Evolutionary conservation across 2,329 filamentous ascomycete genomes (phyloP).

Genomic region (Apiospora kogelbergensis): DNA sequence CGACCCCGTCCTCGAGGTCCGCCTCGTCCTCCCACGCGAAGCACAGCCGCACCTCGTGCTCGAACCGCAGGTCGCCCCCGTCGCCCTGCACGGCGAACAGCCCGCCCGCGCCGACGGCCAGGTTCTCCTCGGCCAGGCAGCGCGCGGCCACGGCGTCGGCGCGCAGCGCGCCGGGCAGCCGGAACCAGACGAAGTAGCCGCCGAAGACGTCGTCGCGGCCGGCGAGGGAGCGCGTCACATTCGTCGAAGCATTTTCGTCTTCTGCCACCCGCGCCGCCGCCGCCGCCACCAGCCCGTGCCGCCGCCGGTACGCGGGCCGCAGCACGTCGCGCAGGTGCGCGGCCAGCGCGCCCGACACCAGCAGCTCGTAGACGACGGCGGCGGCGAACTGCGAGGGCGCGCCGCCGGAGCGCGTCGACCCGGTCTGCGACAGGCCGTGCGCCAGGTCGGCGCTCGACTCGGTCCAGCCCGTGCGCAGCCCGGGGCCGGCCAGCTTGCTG

Average conservation of each 20-base stretch:
- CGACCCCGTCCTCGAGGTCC: constrained; percentile 65
- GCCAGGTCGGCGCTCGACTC: constrained; percentile 60
- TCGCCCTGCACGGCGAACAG: constrained; percentile 69
- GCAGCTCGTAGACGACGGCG: constrained; percentile 48
- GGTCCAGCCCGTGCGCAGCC: constrained; percentile 83
- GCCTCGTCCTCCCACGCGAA: constrained; percentile 72
- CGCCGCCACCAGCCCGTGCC: constrained; percentile 45
- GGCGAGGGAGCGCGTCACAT: constrained; percentile 18
- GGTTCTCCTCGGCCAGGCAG: constrained; percentile 61
- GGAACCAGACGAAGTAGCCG: constrained; percentile 85
- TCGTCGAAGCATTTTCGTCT: not conserved
- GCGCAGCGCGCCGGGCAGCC: constrained; percentile 53
- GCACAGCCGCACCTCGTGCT: constrained; percentile 62
- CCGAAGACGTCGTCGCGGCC: constrained; percentile 53
- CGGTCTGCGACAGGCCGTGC: constrained; percentile 52
- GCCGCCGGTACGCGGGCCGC: constrained; percentile 42
- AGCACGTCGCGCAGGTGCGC: constrained; percentile 42
- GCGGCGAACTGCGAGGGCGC: constrained; percentile 56
- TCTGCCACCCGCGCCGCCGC: constrained; percentile 54
- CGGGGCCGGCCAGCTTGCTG: constrained; percentile 82
- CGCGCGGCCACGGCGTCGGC: constrained; percentile 55
- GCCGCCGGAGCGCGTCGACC: constrained; percentile 56
- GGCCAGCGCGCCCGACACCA: constrained; percentile 43
- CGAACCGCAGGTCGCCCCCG: constrained; percentile 53
- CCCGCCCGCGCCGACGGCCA: constrained; percentile 67